Evolutionary conservation across 345 rosid genomes (phyloP), one percentile per base, ranked within the genome.

Genomic region (Euphorbia pulcherrima): DNA sequence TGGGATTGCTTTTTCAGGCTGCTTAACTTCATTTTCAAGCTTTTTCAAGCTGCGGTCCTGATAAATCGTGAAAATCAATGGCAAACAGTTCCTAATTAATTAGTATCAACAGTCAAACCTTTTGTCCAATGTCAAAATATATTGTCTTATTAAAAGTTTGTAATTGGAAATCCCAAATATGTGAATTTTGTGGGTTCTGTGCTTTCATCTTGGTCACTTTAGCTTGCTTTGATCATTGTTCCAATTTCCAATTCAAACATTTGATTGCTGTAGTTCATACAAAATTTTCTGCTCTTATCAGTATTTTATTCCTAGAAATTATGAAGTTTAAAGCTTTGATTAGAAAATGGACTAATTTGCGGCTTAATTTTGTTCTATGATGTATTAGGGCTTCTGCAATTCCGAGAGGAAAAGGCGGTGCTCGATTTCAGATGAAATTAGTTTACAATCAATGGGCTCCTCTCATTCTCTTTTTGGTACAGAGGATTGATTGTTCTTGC

Each of bases 401-500:
- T 73, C 99, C 99, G 11, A 84, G 81, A 78, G 91, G 83, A 20
- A 91, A 91, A 74, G 80, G 84, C 24, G 93, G 96, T 52, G 84
- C 83, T 0, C 83, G 76, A 8, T 83, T 94, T 65, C 92, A 87
- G 75, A 89, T 94, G 99, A 91, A 91, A 81, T 70, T 94, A 83
- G 91, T 87, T 17, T 87, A 85, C 79, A 84, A 90, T 82, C 88
- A 83, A 60, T 83, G 87, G 84, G 90, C 96, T 69, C 96, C 99
- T 2, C 78, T 94, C 71, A 79, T 82, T 72, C 78, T 90, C 56
- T 86, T 85, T 81, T 70, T 91, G 79, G 81, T 91, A 1, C 99
- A 88, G 74, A 84, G 96, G 90, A 79, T 91, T 76, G 90, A 91
- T 81, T 76, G 84, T 78, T 94, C 99, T 37, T 89, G 92, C 77